phyloP scores from a whole-genome alignment of 2,329 filamentous ascomycete genomes.

The Neocucurbitaria cava region DNA sequence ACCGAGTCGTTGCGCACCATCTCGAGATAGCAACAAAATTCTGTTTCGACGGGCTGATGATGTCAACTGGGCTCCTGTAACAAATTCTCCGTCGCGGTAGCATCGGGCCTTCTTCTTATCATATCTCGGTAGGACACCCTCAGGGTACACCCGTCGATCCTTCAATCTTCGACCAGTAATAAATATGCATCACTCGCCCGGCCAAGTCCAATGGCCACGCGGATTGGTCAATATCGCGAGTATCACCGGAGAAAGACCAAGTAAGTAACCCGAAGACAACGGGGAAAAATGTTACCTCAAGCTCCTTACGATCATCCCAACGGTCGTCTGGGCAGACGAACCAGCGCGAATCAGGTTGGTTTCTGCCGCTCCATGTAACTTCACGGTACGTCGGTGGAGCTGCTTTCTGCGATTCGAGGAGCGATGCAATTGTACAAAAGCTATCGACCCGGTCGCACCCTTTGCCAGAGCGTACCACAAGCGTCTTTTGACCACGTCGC shows the following conservation, averaged over 20 bases:
- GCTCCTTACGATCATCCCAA: conserved; percentile 3
- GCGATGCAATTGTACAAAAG: conserved; percentile 16
- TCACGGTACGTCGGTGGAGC: conserved; percentile 13
- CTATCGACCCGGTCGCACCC: background rate
- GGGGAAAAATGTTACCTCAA: conserved; percentile 23
- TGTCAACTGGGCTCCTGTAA: background rate
- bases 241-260: conserved; percentile 8
- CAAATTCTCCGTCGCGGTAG: background rate
- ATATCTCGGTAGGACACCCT: conserved; percentile 2
- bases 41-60: background rate
- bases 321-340: conserved; percentile 11
- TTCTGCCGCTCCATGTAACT: conserved; percentile 19
- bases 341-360: background rate
- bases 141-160: conserved; percentile 12
- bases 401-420: conserved; percentile 3
- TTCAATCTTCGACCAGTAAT: conserved; percentile 13
- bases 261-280: background rate
- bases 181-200: conserved; percentile 4
- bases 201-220: conserved; percentile 3
- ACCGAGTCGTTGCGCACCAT: background rate
- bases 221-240: conserved; percentile 3
- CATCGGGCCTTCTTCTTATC: conserved; percentile 13
- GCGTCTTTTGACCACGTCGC: background rate
- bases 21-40: background rate
- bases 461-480: background rate